Evolutionary conservation across 2,329 filamentous ascomycete genomes (phyloP), one percentile per base, ranked within the genome.

Genomic region (Epichloe sibirici): DNA sequence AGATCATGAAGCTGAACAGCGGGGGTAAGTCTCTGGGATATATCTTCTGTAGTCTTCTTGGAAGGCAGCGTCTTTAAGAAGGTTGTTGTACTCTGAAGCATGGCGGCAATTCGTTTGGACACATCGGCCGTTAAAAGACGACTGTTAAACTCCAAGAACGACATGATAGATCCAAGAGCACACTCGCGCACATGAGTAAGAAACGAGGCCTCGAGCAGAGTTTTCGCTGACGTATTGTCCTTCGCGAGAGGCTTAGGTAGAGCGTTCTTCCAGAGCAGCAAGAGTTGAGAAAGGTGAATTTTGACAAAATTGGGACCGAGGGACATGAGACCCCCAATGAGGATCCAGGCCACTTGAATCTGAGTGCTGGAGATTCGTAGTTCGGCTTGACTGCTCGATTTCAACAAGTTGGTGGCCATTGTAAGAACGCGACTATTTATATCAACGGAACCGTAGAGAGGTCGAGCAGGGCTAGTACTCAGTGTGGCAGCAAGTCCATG

Each of bases 271-370:
- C 93, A 98, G 6, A 98, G 74, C 8, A 98, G 73, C 52, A 98
- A 81, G 23, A 98, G 76, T 64, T 98, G 93, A 2, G 90, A 91
- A 7, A 98, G 77, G 68, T 98, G 93, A 25, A 97, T 97, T 70
- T 98, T 98, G 68, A 97, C 91, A 66, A 98, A 98, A 66, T 95
- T 97, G 4, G 93, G 91, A 0, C 93, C 93, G 1, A 98, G 77
- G 0, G 90, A 90, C 91, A 97, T 97, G 51, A 98, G 73, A 0
- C 94, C 93, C 39, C 94, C 93, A 46, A 98, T 95, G 53, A 98
- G 74, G 47, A 95, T 94, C 91, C 93, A 98, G 5, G 93, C 93
- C 2, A 98, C 90, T 65, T 98, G 93, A 25, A 98, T 90, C 64
- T 98, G 93, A 1, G 90, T 95, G 61, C 88, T 88, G 6, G 93